Base-by-base conservation (phyloP, 371 early-diverging fungal genomes). In the Rhizopus arrhizus region DNA sequence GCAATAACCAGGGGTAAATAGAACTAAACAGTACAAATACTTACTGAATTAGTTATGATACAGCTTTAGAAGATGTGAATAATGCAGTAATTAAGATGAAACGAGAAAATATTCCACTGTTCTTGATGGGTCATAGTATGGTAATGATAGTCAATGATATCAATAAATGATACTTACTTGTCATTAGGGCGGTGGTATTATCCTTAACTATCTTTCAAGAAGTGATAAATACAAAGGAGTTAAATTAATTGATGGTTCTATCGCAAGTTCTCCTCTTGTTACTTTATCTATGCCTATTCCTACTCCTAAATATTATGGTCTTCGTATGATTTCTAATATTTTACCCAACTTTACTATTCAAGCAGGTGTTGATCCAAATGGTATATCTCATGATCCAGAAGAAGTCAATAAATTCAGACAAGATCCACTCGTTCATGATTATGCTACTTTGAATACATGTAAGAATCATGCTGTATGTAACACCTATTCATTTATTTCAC, bases 41-140 rank as follows among this genome's bases (percentile, higher is more conserved):
- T 9, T 16, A 12, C 0, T 33, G 0, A 22, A 22, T 22, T 56
- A 80, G 80, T 2, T 80, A 74, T 40, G 34, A 74, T 16, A 73
- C 65, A 13, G 75, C 73, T 12, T 51, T 78, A 34, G 54, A 63
- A 28, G 87, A 88, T 54, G 81, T 88, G 42, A 82, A 86, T 53
- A 70, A 77, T n/a, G 79, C 83, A 29, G 51, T 88, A 15, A 29
- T 75, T 29, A 72, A 75, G 2, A 59, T 61, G 7, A 67, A 84
- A 43, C 56, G 72, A 12, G 58, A 71, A 13, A 74, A 72, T 28
- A 41, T 77, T 5, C 86, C 88, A 5, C 66, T 83, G 33, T 79
- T 88, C 51, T 56, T 89, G 12, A 80, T 87, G 74, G 89, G 88
- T 5, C 88, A 88, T 53, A 82, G 83, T 45, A 86, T 85, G 80